Percentiles rank a stretch among this genome's conserved stretches.
phyloP scores from a whole-genome alignment of 2,329 filamentous ascomycete species.

The Diaporthe sp. region DNA sequence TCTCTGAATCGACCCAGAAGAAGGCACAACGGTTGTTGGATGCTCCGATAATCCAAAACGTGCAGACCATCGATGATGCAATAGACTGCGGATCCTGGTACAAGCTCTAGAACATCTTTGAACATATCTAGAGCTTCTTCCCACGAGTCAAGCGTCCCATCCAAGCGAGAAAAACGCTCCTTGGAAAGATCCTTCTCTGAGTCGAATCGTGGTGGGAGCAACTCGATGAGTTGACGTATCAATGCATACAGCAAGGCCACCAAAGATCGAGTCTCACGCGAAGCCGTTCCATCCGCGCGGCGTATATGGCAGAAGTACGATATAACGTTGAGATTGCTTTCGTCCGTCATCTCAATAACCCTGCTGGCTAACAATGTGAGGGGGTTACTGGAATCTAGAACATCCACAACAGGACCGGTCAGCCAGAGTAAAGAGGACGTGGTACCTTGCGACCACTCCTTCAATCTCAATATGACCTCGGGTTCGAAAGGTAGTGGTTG shows the following conservation, averaged over 20 bases:
- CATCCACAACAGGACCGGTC: slow-evolving; percentile 2
- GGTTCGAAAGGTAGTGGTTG: background rate
- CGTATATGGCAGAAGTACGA: slow-evolving; percentile 39
- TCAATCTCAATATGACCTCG: background rate
- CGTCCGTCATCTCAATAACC: slow-evolving; percentile 17
- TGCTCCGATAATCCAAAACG: slow-evolving; percentile 7
- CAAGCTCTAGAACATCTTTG: background rate
- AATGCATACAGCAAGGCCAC: slow-evolving; percentile 14
- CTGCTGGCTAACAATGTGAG: slow-evolving; percentile 30
- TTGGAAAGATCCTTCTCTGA: background rate
- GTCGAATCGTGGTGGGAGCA: slow-evolving; percentile 7
- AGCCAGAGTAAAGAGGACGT: slow-evolving; percentile 30
- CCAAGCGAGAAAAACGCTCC: background rate
- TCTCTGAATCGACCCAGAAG: background rate
- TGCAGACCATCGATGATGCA: slow-evolving; percentile 25
- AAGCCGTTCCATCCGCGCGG: background rate
- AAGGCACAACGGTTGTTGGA: background rate
- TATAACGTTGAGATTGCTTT: slow-evolving; percentile 15
- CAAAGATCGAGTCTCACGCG: background rate
- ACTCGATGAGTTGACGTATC: slow-evolving; percentile 23
- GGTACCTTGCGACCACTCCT: slow-evolving; percentile 19
- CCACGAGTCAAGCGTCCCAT: slow-evolving; percentile 6
- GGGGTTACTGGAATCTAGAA: slow-evolving; percentile 20
- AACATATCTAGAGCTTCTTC: background rate
- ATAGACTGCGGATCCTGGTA: background rate